These are phyloP conservation scores for Salisapilia sapeloensis DNA, from an alignment of 352 stramenopile genomes.

Conservation along the genomic window DNA sequence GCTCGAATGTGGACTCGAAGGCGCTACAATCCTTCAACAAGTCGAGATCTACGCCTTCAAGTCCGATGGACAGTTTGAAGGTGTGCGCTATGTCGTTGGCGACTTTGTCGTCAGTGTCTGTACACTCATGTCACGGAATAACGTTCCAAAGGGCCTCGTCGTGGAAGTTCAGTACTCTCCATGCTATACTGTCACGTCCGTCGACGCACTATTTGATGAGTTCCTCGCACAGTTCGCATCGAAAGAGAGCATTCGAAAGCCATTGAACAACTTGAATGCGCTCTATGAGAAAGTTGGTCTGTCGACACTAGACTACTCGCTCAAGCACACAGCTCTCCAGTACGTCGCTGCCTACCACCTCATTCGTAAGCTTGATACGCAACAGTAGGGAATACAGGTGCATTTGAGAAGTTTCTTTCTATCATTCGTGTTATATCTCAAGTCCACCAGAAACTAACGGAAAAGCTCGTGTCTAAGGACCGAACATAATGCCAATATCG, in stretches of 20 bases:
- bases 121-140: conserved; percentile 78
- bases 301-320: conserved; percentile 48
- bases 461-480: conserved; percentile 66
- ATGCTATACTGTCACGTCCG: conserved; percentile 53
- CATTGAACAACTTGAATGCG: conserved; percentile 35
- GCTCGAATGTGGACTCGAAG: conserved; percentile 70
- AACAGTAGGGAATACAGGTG: too few relatives aligned
- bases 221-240: conserved; percentile 52
- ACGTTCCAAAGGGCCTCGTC: conserved; percentile 56
- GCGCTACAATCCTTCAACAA: conserved; percentile 74
- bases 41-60: conserved; percentile 83
- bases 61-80: conserved; percentile 77
- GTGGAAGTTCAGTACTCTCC: conserved; percentile 75
- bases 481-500: conserved; percentile 81
- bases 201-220: conserved; percentile 74
- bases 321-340: conserved; percentile 79
- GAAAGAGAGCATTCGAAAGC: conserved; percentile 57
- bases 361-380: conserved; percentile 67
- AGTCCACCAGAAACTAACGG: conserved; percentile 79
- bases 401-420: too few relatives aligned
- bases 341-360: conserved; percentile 81
- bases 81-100: conserved; percentile 62
- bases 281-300: conserved; percentile 70
- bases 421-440: too few relatives aligned
- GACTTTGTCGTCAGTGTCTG: conserved; percentile 78